phyloP scores from a whole-genome alignment of 208 protist species.

The Acanthamoeba castellanii region DNA sequence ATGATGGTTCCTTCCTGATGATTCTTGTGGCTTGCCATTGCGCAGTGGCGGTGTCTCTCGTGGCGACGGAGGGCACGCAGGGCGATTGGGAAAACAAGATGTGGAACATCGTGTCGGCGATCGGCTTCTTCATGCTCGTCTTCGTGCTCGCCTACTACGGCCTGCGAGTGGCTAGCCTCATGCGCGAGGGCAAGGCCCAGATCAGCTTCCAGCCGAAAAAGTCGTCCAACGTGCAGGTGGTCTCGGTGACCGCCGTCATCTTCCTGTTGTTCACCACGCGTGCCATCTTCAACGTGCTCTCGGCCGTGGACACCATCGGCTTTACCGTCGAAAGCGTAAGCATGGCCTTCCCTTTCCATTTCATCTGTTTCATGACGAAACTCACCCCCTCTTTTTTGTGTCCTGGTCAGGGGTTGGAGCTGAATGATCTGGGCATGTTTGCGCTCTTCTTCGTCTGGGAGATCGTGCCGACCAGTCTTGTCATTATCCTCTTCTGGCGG shows the following conservation, averaged over 20 bases:
- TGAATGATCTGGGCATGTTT: constrained; percentile 25
- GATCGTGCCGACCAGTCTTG: constrained; percentile 17
- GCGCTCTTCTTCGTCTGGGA: constrained; percentile 63
- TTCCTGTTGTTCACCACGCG: constrained; percentile 40
- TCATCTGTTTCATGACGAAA: not conserved
- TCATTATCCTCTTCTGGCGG: constrained; percentile 67
- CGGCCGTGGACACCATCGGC: not conserved
- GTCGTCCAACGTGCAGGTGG: constrained; percentile 27
- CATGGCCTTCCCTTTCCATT: not conserved
- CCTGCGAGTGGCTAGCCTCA: not conserved
- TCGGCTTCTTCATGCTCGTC: constrained; percentile 36
- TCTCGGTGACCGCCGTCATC: constrained; percentile 43
- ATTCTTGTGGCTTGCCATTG: no score
- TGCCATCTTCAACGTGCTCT: constrained; percentile 14
- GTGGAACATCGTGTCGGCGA: constrained; percentile 36
- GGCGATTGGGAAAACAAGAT: constrained; percentile 41
- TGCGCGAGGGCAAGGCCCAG: not conserved
- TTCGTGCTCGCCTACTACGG: constrained; percentile 42
- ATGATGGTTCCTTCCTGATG: no score
- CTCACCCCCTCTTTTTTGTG: not conserved
- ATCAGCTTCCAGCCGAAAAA: constrained; percentile 36
- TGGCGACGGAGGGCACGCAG: not conserved
- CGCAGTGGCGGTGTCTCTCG: not conserved
- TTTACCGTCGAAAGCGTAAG: constrained; percentile 47
- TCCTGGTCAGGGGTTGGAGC: not conserved